phyloP scores from a whole-genome alignment of 2,329 filamentous ascomycete genomes.

The Penicillium olsonii region DNA sequence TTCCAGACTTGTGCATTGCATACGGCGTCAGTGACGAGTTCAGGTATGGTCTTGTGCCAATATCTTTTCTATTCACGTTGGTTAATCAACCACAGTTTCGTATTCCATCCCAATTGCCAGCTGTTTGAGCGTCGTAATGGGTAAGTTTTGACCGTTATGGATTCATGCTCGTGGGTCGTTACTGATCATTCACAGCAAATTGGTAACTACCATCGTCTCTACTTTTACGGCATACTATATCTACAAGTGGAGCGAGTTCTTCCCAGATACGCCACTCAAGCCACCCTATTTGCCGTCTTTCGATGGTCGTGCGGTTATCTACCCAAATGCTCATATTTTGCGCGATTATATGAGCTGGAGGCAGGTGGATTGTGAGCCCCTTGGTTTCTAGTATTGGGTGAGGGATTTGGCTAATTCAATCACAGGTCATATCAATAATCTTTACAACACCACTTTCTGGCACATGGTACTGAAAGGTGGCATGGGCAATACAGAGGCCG shows the following conservation, averaged over 20 bases:
- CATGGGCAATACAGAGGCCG: constrained; percentile 74
- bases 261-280: constrained; percentile 69
- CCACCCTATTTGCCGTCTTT: constrained; percentile 77
- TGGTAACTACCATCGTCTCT: constrained; percentile 86
- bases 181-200: constrained; percentile 61
- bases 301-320: constrained; percentile 87
- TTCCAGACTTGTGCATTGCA: constrained; percentile 81
- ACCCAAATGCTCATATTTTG: constrained; percentile 78
- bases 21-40: constrained; percentile 97
- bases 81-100: constrained; percentile 61
- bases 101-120: constrained; percentile 78
- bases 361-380: constrained; percentile 84
- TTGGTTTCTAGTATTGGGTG: neutral
- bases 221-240: constrained; percentile 93
- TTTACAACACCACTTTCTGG: constrained; percentile 99
- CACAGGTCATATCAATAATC: constrained; percentile 91
- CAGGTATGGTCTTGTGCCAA: constrained; percentile 43
- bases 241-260: constrained; percentile 74
- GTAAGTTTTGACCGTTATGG: constrained; percentile 51
- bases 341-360: constrained; percentile 97
- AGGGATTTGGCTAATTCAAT: neutral
- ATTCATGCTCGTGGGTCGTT: neutral
- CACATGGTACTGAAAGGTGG: constrained; percentile 76
- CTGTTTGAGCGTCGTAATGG: constrained; percentile 85
- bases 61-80: neutral